phyloP scores from a whole-genome alignment of 371 early-diverging fungal genomes.

The Quaeritorhiza haematococci region DNA sequence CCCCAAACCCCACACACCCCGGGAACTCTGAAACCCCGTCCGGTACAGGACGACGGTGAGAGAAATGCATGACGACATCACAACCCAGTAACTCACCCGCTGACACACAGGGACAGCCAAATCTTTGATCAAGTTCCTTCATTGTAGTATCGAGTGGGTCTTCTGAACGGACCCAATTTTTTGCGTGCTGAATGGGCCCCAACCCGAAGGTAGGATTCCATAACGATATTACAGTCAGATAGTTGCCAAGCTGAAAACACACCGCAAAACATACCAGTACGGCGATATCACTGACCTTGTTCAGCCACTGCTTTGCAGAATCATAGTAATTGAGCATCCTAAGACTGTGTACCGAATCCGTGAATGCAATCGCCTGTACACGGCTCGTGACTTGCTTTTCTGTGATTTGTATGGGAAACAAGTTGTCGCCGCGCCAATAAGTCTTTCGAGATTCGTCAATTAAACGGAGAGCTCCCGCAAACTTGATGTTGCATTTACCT shows the following conservation, averaged over 20 bases:
- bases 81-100: conserved; percentile 16
- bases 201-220: too few species aligned
- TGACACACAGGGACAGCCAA: conserved; percentile 24
- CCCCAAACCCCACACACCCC: too few species aligned
- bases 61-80: too few species aligned
- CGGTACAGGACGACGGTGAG: too few species aligned
- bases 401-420: conserved; percentile 1
- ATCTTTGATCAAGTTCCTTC: neutral
- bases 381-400: conserved; percentile 18
- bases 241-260: neutral
- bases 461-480: too few species aligned
- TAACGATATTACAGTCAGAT: conserved; percentile 5
- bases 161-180: conserved; percentile 30
- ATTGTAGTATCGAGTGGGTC: conserved; percentile 15
- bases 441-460: too few species aligned
- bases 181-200: conserved; percentile 12
- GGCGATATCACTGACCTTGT: neutral
- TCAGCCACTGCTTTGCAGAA: neutral
- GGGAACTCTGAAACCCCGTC: too few species aligned
- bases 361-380: conserved; percentile 31
- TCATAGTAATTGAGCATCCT: neutral
- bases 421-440: too few species aligned
- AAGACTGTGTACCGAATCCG: conserved; percentile 33
- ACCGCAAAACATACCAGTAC: neutral
- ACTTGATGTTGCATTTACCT: conserved; percentile 7